phyloP scores from a whole-genome alignment of 169 alveolate genomes.

The Cryptosporidium ubiquitum region DNA sequence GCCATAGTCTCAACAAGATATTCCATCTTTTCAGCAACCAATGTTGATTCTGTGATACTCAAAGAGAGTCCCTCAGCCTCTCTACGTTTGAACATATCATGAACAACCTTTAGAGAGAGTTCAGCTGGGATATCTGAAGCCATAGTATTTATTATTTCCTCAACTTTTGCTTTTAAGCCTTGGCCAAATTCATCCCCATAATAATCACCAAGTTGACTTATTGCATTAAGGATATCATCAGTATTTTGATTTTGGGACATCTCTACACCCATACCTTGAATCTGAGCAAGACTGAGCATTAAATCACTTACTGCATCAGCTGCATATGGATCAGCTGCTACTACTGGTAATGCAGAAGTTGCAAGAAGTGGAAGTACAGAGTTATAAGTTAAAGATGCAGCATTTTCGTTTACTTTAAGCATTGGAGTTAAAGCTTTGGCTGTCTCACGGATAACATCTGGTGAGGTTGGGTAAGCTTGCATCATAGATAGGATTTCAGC shows the following conservation, averaged over 20 bases:
- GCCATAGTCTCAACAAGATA: constrained; percentile 55
- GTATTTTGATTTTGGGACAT: constrained; percentile 42
- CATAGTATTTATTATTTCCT: constrained; percentile 40
- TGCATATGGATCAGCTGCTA: constrained; percentile 71
- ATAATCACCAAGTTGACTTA: constrained; percentile 54
- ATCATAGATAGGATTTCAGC: constrained; percentile 43
- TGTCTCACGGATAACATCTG: constrained; percentile 41
- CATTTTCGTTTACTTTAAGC: constrained; percentile 52
- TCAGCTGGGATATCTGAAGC: constrained; percentile 65
- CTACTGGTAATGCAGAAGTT: constrained; percentile 33
- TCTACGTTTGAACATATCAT: constrained; percentile 59
- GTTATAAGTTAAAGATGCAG: constrained; percentile 33
- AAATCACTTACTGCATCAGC: constrained; percentile 62
- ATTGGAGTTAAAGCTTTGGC: constrained; percentile 29
- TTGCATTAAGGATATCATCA: constrained; percentile 36
- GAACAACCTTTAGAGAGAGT: constrained; percentile 47
- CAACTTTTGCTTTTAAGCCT: constrained; percentile 32
- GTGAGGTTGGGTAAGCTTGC: constrained; percentile 56
- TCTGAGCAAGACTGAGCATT: constrained; percentile 46
- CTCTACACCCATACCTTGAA: constrained; percentile 68
- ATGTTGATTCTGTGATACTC: constrained; percentile 24
- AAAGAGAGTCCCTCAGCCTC: constrained; percentile 55
- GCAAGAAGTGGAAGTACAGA: constrained; percentile 51
- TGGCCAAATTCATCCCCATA: constrained; percentile 73
- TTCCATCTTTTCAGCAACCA: constrained; percentile 35